Base-by-base conservation (phyloP, 1,139 yeast genomes). In the Taphrina wiesneri region DNA sequence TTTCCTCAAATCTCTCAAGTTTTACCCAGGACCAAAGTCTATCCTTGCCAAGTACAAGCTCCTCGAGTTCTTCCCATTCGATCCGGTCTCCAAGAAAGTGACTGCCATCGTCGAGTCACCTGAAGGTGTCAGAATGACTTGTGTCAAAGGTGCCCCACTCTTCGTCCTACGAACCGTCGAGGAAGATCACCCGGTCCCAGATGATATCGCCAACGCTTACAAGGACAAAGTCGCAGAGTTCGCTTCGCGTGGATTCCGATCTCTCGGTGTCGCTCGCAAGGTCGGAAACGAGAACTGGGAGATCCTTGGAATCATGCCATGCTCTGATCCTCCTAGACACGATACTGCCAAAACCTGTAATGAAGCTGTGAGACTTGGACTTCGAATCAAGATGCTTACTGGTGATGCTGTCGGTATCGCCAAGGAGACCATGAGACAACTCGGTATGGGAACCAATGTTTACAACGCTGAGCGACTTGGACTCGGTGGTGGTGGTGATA, bases 391-490 rank as follows among this genome's bases (percentile, higher is more conserved):
- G 82, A 85, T 85, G 88, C 82, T 85, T 76, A 85, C 88, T 77
- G 88, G 88, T 79, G 88, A 85, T 79, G 88, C 88, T 78, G 88
- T 85, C 72, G 88, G 88, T 78, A 85, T 85, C 79, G 88, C 88
- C 73, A 83, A 84, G 79, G 88, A 85, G 78, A 85, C 88, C 72
- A 83, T 86, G 75, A 82, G 87, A 75, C 88, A 85, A 79, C 82
- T 85, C 74, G 88, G 88, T 75, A 80, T 85, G 73, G 88, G 88
- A 76, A 84, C 87, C 71, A 85, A 85, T 82, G 85, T 85, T 75
- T 85, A 85, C 79, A 86, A 85, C 77, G 88, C 88, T 70, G 88
- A 85, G 78, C 82, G 85, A 77, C 83, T 85, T 74, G 88, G 88
- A 78, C 82, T 85, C 72, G 85, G 86, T 73, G 88, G 87, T 72